phyloP scores from a whole-genome alignment of 1,284 basidiomycete genomes.

The Cutaneotrichosporon cutaneum region DNA sequence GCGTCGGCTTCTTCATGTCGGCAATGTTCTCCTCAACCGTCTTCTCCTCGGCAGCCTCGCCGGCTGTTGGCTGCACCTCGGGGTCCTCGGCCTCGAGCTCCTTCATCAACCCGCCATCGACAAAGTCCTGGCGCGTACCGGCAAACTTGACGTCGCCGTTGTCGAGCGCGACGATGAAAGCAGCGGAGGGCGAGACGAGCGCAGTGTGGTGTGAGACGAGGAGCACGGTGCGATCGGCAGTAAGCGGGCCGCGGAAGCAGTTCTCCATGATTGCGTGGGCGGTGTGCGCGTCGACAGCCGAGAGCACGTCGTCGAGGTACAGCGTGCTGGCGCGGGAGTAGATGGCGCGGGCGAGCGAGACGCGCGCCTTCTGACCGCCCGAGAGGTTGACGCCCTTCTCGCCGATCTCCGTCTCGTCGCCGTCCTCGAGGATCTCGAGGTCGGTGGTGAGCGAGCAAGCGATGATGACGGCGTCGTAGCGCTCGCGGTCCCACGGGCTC shows the following conservation, averaged over 20 bases:
- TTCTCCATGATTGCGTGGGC: slow-evolving; percentile 77
- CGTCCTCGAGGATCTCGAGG: slow-evolving; percentile 87
- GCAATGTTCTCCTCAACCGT: slow-evolving; percentile 40
- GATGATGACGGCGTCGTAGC: slow-evolving; percentile 75
- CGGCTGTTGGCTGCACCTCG: slow-evolving; percentile 52
- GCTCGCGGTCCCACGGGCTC: slow-evolving; percentile 70
- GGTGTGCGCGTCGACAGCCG: slow-evolving; percentile 74
- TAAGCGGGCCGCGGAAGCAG: slow-evolving; percentile 80
- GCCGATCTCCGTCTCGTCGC: slow-evolving; percentile 71
- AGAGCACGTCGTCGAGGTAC: slow-evolving; percentile 71
- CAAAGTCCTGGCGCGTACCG: slow-evolving; percentile 68
- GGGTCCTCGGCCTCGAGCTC: slow-evolving; percentile 64
- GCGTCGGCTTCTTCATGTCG: slow-evolving; percentile 33
- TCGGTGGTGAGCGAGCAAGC: slow-evolving; percentile 75
- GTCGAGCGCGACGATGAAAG: slow-evolving; percentile 66
- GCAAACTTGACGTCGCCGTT: slow-evolving; percentile 75
- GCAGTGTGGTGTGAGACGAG: slow-evolving; percentile 78
- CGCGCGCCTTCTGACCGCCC: slow-evolving; percentile 93
- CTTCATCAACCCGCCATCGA: slow-evolving; percentile 64
- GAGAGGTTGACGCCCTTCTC: slow-evolving; percentile 71
- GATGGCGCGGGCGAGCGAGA: slow-evolving; percentile 82
- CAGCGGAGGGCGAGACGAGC: slow-evolving; percentile 46
- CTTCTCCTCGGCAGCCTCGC: slow-evolving; percentile 54
- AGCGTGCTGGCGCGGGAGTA: slow-evolving; percentile 86
- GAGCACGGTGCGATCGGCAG: slow-evolving; percentile 73